phyloP scores from a whole-genome alignment of 2,329 filamentous ascomycete species.

The Venturia aucupariae region DNA sequence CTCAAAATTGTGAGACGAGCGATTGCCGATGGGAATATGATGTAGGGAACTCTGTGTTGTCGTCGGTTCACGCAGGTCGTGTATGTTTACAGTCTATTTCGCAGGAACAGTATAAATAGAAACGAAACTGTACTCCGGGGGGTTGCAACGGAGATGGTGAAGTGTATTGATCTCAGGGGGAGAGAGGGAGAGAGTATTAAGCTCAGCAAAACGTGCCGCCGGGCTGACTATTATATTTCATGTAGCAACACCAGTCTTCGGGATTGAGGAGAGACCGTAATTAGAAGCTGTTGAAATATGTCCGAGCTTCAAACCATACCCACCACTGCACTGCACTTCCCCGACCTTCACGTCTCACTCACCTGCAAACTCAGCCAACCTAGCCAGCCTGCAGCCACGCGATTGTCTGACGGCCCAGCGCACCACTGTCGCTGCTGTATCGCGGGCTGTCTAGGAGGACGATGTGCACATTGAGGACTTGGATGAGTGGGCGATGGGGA shows the following conservation, averaged over 20 bases:
- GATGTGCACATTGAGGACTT: slow-evolving; percentile 1
- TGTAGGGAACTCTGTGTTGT: not conserved
- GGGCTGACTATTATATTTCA: slow-evolving; percentile 5
- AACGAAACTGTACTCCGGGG: not conserved
- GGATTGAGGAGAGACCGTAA: slow-evolving; percentile 3
- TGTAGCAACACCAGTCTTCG: not conserved
- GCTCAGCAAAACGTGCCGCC: not conserved
- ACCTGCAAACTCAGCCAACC: not conserved
- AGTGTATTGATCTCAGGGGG: not conserved
- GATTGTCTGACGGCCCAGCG: not conserved
- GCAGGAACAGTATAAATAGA: not conserved
- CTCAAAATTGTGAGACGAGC: not conserved
- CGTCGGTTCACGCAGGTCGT: not conserved
- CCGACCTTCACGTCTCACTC: slow-evolving; percentile 2
- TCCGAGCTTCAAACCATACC: not conserved
- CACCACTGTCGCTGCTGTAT: not conserved
- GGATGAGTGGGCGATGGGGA: not conserved
- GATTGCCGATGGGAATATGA: not conserved
- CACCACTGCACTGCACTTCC: not conserved
- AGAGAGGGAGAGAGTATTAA: not conserved
- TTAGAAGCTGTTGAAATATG: slow-evolving; percentile 1
- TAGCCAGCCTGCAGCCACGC: not conserved
- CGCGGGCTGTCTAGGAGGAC: not conserved
- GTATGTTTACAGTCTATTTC: not conserved
- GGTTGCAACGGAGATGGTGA: not conserved